Base-by-base conservation (phyloP, 345 rosid genomes). In the Abelmoschus esculentus region DNA sequence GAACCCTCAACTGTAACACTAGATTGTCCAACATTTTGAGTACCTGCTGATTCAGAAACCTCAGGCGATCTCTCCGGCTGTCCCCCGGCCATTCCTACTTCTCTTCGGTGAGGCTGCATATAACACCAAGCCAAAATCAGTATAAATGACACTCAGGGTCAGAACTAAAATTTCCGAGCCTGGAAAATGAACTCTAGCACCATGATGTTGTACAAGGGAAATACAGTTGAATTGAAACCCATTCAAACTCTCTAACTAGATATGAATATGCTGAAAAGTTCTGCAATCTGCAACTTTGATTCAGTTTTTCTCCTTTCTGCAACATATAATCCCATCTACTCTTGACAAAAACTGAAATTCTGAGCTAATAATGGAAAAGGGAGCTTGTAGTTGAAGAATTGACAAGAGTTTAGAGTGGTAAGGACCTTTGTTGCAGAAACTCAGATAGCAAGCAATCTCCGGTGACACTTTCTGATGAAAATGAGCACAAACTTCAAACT, bases 31-130 rank as follows among this genome's bases (percentile, higher is more conserved):
- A 22, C 26, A 22, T 22, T 22, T 22, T 22, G 26, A 22, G 26
- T 22, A 22, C 26, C 26, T 22, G 26, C 26, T 22, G 26, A 22
- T 22, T 22, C 26, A 22, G 26, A 22, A 22, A 22, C 26, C 26
- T 22, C 79, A 6, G 77, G 75, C 32, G 87, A 76, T 56, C 47
- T 72, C 47, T 26, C 66, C 66, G 40, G 66, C 8, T 9, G 15
- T 11, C 49, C 49, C 29, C 47, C 29, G 29, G 82, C 81, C 70
- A 72, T 74, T 64, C 36, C 28, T 34, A 22, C 60, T 36, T 56
- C 52, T 28, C 15, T 49, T n/a, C 14, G 2, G 57, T 44, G 49
- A 34, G 62, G 15, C 73, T 70, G 73, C 73, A 29, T 28, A 15
- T 40, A 22, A 13, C 26, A 58, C 38, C 66, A 15, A 70, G 31